Conservation (phyloP, 1,139 yeast species). For the Candida glucosophila region DNA sequence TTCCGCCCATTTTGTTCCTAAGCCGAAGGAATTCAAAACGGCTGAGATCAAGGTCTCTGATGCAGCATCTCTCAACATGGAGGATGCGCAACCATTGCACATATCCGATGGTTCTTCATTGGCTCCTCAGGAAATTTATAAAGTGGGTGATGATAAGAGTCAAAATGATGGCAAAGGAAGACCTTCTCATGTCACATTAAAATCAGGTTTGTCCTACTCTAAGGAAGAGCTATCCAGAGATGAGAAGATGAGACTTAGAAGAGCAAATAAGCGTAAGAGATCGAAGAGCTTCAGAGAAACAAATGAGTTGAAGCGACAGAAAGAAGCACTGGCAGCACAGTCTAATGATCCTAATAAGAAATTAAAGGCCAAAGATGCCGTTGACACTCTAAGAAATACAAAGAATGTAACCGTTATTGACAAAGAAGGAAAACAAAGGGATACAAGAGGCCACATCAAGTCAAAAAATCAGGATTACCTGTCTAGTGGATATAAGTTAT, state of each 20-base stretch:
- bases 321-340: slow-evolving; percentile 15
- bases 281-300: slow-evolving; percentile 43
- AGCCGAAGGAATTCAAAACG: slow-evolving; percentile 66
- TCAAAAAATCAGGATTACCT: neutral
- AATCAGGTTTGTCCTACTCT: slow-evolving; percentile 75
- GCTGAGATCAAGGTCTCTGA: slow-evolving; percentile 66
- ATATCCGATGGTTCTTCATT: slow-evolving; percentile 66
- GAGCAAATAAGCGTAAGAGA: slow-evolving; percentile 79
- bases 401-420: slow-evolving; percentile 77
- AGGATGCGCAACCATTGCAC: slow-evolving; percentile 91
- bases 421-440: slow-evolving; percentile 68
- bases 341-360: slow-evolving; percentile 23
- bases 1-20: slow-evolving; percentile 90
- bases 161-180: slow-evolving; percentile 30
- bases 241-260: slow-evolving; percentile 79
- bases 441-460: slow-evolving; percentile 59
- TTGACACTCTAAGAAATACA: slow-evolving; percentile 65
- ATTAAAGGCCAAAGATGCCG: slow-evolving; percentile 53
- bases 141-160: slow-evolving; percentile 41
- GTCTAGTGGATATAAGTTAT: neutral
- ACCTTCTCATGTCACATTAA: slow-evolving; percentile 60
- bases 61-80: slow-evolving; percentile 80
- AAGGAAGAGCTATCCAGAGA: slow-evolving; percentile 79
- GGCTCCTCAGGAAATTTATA: slow-evolving; percentile 95
- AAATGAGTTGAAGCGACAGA: slow-evolving; percentile 11